phyloP scores from a whole-genome alignment of 306 rosid species.

The Inga leiocalycina region DNA sequence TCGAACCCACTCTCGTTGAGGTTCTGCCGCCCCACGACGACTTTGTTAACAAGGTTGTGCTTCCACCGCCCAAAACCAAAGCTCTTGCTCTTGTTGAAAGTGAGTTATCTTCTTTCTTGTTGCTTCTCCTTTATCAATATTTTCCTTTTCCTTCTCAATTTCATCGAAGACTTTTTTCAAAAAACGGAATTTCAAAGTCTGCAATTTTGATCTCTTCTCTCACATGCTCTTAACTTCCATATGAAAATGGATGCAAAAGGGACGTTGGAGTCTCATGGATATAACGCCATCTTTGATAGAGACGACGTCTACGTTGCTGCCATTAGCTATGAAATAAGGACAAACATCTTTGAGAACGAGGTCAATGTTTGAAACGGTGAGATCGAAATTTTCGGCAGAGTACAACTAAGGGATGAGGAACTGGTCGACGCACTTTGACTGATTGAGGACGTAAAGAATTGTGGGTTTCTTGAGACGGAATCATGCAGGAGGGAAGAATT shows the following conservation, averaged over 20 bases:
- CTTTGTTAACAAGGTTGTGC: background rate
- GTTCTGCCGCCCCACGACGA: background rate
- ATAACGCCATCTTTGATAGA: constrained; percentile 82
- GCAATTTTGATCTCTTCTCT: too few relatives aligned
- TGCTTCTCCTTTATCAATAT: background rate
- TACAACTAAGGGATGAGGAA: constrained; percentile 38
- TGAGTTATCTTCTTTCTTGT: background rate
- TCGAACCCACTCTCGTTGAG: background rate
- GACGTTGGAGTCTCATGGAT: constrained; percentile 81
- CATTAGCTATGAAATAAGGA: constrained; percentile 89
- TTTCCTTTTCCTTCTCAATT: too few relatives aligned
- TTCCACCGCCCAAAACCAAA: background rate
- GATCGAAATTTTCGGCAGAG: constrained; percentile 78
- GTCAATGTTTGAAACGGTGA: constrained; percentile 74
- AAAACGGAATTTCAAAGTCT: too few relatives aligned
- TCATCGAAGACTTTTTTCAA: too few relatives aligned
- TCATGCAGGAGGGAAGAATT: constrained; percentile 6
- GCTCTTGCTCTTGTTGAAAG: background rate
- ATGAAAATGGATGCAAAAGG: constrained; percentile 16
- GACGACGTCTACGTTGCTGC: constrained; percentile 93
- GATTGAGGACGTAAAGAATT: constrained; percentile 44
- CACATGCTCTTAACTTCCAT: too few relatives aligned
- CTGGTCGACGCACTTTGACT: constrained; percentile 38
- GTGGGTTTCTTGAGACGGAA: constrained; percentile 17
- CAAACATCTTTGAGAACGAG: constrained; percentile 88